phyloP scores from a whole-genome alignment of 306 rosid species.

The Dalbergia cochinchinensis region DNA sequence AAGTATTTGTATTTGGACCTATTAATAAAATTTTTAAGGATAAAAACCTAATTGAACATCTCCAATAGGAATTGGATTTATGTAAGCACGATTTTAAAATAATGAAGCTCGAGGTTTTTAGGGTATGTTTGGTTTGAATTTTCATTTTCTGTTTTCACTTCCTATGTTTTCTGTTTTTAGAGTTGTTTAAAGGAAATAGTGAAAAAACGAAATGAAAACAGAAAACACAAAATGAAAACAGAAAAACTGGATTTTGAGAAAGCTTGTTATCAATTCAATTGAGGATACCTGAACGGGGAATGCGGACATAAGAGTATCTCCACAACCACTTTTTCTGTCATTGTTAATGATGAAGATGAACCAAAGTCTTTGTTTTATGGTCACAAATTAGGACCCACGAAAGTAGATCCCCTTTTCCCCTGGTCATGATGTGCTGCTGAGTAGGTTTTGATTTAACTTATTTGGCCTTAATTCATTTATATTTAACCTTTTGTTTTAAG shows the following conservation, averaged over 20 bases:
- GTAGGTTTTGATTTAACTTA: conserved; percentile 2
- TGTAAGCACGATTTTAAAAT: not conserved
- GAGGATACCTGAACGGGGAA: conserved; percentile 21
- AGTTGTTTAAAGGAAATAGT: no score
- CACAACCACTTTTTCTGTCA: not conserved
- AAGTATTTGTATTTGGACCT: not conserved
- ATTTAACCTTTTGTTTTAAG: conserved; percentile 9
- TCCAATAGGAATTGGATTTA: not conserved
- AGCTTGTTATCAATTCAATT: not conserved
- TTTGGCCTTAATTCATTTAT: conserved; percentile 3
- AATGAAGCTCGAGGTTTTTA: not conserved
- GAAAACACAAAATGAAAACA: no score
- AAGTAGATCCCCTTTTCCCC: no score
- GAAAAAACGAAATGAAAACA: no score
- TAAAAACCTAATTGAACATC: conserved; percentile 5
- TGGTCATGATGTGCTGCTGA: no score
- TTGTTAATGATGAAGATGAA: not conserved
- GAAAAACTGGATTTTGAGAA: not conserved
- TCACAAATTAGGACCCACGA: no score
- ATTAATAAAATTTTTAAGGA: not conserved
- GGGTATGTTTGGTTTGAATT: no score
- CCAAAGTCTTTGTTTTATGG: no score
- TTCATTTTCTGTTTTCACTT: no score
- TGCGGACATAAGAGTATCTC: conserved; percentile 3
- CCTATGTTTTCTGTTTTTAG: no score